Conservation (phyloP, 2,329 filamentous ascomycete species). For the Thermoascus crustaceus region DNA sequence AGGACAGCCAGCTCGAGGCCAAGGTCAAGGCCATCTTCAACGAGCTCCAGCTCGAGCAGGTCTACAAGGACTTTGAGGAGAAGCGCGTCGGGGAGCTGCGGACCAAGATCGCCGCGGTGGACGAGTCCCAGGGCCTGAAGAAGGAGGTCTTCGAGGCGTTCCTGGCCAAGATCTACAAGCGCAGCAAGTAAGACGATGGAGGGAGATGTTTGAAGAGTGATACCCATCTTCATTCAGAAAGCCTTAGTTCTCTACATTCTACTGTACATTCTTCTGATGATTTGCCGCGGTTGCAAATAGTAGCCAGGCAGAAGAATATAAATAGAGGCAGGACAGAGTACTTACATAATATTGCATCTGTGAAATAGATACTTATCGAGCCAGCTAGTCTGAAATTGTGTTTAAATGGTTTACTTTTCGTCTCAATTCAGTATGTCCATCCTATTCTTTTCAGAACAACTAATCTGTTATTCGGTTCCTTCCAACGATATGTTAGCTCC, state of each 20-base stretch:
- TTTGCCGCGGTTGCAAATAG: no score
- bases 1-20: conserved; percentile 74
- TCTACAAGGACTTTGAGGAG: conserved; percentile 87
- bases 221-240: not conserved
- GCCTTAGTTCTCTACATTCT: not conserved
- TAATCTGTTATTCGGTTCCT: no score
- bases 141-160: conserved; percentile 84
- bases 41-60: conserved; percentile 73
- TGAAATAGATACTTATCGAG: no score
- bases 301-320: no score
- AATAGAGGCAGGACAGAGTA: no score
- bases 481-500: no score
- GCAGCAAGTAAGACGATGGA: conserved; percentile 64
- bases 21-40: conserved; percentile 82
- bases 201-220: not conserved
- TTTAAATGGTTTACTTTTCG: no score
- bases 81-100: conserved; percentile 70
- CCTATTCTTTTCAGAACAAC: no score
- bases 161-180: conserved; percentile 95
- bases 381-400: no score
- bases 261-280: no score
- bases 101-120: conserved; percentile 65
- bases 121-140: conserved; percentile 83
- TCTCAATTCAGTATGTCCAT: no score
- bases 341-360: no score